Conservation (phyloP, 495 filamentous ascomycete genomes). For the Penicillium bialowiezense region DNA sequence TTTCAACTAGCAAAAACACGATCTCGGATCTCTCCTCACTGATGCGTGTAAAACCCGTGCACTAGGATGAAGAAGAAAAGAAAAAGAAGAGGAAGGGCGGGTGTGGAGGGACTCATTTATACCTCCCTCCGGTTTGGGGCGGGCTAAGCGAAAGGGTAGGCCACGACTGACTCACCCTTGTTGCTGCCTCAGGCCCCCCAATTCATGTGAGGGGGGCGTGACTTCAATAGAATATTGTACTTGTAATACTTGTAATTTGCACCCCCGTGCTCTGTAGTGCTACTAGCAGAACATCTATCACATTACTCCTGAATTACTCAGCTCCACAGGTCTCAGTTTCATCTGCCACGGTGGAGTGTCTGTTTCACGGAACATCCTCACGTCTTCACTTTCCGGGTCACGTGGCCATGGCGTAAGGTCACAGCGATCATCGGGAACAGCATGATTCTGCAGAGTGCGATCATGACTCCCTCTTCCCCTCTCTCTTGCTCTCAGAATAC, state of each 20-base stretch:
- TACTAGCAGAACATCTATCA: no score
- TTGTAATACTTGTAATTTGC: no score
- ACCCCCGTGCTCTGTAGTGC: no score
- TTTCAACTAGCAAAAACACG: conserved; percentile 62
- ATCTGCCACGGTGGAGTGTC: neutral
- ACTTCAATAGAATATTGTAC: no score
- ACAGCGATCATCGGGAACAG: conserved; percentile 1
- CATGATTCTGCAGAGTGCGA: neutral
- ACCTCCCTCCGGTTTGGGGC: conserved; percentile 1
- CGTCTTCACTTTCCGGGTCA: neutral
- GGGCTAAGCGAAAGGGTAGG: conserved; percentile 27
- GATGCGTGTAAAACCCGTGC: conserved; percentile 56
- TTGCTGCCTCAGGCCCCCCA: neutral
- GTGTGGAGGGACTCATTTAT: conserved; percentile 18
- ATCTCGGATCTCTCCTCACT: conserved; percentile 58
- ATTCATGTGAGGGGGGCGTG: no score
- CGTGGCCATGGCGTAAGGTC: neutral
- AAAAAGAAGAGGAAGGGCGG: conserved; percentile 29
- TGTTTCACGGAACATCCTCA: no score
- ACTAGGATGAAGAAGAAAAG: conserved; percentile 50
- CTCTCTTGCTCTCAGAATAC: neutral
- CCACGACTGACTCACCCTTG: neutral
- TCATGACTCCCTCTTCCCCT: neutral
- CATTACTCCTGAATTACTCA: neutral
- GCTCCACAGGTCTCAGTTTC: neutral